A percentile compares a stretch with the other conserved stretches of the same genome.
Evolutionary conservation across 768 basidiomycete species (phyloP).

Genomic region (Auricularia auricula-judae): DNA sequence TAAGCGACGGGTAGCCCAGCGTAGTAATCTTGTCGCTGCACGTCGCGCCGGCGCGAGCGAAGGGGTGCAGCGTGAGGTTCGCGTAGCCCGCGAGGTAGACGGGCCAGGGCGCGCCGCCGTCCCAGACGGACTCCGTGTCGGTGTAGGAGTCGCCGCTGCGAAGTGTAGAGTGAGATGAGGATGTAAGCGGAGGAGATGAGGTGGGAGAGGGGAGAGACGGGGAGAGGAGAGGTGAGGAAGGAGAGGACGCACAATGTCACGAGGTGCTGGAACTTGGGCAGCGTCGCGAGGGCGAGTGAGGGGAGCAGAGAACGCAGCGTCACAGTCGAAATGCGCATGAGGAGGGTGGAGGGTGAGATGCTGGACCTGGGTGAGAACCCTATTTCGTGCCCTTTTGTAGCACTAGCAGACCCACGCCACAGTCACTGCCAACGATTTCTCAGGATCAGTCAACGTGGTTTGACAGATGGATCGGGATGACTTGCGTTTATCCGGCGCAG

Average conservation of each 20-base stretch:
- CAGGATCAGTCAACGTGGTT: too few species aligned
- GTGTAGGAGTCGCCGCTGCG: constrained; percentile 47
- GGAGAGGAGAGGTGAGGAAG: background rate
- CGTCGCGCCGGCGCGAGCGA: constrained; percentile 50
- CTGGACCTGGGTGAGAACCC: too few species aligned
- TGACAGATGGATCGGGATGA: too few species aligned
- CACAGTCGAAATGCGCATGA: too few species aligned
- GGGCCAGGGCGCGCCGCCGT: constrained; percentile 7
- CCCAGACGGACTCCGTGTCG: constrained; percentile 33
- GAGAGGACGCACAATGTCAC: constrained; percentile 35
- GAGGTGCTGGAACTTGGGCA: constrained; percentile 33
- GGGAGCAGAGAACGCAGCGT: too few species aligned
- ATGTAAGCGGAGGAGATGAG: background rate
- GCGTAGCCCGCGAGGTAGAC: background rate
- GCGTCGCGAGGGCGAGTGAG: background rate
- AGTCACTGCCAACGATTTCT: too few species aligned
- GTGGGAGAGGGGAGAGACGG: too few species aligned
- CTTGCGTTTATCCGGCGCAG: too few species aligned
- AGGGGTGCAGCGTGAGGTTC: constrained; percentile 9
- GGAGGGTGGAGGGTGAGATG: too few species aligned
- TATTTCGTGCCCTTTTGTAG: too few species aligned
- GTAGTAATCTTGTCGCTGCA: constrained; percentile 36
- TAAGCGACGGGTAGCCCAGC: background rate
- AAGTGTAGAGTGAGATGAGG: background rate
- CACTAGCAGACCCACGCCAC: too few species aligned